A percentile compares a stretch with the other conserved stretches of the same genome.
Evolutionary conservation across 2,329 filamentous ascomycete species (phyloP).

Genomic region (Ampelomyces quisqualis): DNA sequence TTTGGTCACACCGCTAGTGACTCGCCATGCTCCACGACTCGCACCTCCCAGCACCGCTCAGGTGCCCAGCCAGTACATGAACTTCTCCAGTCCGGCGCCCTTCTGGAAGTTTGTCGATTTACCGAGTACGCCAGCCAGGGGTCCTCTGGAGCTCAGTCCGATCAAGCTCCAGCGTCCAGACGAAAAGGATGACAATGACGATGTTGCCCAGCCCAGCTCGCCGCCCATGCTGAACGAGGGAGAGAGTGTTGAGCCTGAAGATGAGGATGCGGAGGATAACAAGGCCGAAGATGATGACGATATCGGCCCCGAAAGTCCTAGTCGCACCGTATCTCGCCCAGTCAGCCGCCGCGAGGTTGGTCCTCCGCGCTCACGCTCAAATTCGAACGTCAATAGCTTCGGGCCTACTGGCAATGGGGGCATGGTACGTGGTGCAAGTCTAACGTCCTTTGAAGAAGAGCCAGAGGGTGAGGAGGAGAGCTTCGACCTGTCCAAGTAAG

Average conservation of each 20-base stretch:
- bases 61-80: constrained; percentile 80
- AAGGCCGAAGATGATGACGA: constrained; percentile 40
- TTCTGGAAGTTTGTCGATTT: constrained; percentile 87
- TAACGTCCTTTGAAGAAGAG: constrained; percentile 43
- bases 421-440: constrained; percentile 40
- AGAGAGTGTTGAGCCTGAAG: constrained; percentile 30
- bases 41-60: constrained; percentile 80
- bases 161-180: constrained; percentile 38
- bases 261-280: constrained; percentile 31
- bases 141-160: constrained; percentile 37
- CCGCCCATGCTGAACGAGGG: constrained; percentile 35
- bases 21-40: constrained; percentile 70
- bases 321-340: constrained; percentile 38
- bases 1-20: constrained; percentile 68
- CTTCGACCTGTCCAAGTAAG: constrained; percentile 54
- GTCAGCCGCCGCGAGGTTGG: constrained; percentile 36
- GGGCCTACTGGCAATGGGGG: constrained; percentile 28
- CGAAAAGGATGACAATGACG: constrained; percentile 38
- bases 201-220: constrained; percentile 36
- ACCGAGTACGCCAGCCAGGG: constrained; percentile 66
- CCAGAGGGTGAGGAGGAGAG: constrained; percentile 49
- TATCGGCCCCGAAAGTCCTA: constrained; percentile 36
- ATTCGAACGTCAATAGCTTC: constrained; percentile 34
- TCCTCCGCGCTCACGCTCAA: constrained; percentile 32
- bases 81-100: constrained; percentile 78